Evolutionary conservation across 106 monocot genomes (phyloP).

Genomic region (Allium fistulosum): DNA sequence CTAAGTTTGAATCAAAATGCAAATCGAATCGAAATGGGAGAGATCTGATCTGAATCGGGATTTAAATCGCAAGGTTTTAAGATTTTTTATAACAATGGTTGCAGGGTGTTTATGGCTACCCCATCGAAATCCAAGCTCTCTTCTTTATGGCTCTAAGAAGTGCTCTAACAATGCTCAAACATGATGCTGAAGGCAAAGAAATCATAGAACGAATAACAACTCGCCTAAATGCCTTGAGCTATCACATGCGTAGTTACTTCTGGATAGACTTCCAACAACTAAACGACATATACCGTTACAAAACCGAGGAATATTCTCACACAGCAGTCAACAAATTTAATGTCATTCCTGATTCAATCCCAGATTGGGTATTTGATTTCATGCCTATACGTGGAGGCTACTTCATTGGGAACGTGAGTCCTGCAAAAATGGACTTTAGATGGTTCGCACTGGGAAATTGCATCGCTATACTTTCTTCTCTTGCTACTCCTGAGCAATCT

Average conservation of each 20-base stretch:
- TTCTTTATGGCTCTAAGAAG: constrained; percentile 24
- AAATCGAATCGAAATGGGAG: too few relatives aligned
- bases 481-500: constrained; percentile 56
- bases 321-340: constrained; percentile 25
- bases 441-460: constrained; percentile 46
- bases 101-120: constrained; percentile 59
- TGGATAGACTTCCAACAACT: constrained; percentile 24
- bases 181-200: constrained; percentile 50
- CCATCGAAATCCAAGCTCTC: constrained; percentile 59
- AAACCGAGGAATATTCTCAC: constrained; percentile 23
- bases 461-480: constrained; percentile 47
- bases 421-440: constrained; percentile 22
- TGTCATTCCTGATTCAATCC: constrained; percentile 22
- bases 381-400: constrained; percentile 21
- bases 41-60: too few relatives aligned
- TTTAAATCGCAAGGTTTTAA: too few relatives aligned
- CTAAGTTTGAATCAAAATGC: too few relatives aligned
- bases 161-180: constrained; percentile 32
- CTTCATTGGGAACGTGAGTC: constrained; percentile 25
- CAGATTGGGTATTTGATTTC: constrained; percentile 24
- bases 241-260: constrained; percentile 21
- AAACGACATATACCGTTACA: constrained; percentile 18
- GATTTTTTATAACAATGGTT: too few relatives aligned
- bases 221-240: constrained; percentile 12
- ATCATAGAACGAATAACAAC: constrained; percentile 18